phyloP scores from a whole-genome alignment of 1,139 yeast species.

The Hyphopichia fennica region DNA sequence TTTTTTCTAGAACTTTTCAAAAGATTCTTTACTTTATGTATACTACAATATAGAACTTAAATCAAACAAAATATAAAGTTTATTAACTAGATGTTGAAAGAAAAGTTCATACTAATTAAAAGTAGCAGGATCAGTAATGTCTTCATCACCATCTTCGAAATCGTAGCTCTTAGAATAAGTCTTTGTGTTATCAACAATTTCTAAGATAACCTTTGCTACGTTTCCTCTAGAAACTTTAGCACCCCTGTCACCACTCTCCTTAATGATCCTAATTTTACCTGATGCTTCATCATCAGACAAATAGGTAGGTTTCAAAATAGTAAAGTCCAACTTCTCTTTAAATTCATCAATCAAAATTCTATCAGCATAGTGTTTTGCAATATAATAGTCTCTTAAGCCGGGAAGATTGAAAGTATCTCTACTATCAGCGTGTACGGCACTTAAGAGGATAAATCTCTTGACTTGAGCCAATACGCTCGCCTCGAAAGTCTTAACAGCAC shows the following conservation, averaged over 20 bases:
- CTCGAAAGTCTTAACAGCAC: slow-evolving; percentile 58
- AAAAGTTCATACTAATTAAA: no score
- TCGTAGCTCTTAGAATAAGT: slow-evolving; percentile 30
- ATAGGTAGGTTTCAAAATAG: slow-evolving; percentile 52
- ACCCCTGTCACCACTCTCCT: slow-evolving; percentile 13
- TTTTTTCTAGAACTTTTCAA: no score
- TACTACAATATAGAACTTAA: neutral
- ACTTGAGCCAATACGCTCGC: slow-evolving; percentile 51
- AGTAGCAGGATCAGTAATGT: slow-evolving; percentile 5
- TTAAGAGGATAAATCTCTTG: slow-evolving; percentile 51
- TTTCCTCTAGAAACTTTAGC: slow-evolving; percentile 25
- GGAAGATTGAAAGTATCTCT: slow-evolving; percentile 33
- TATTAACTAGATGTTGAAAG: no score
- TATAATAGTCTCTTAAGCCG: slow-evolving; percentile 38
- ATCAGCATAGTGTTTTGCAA: slow-evolving; percentile 61
- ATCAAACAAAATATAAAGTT: no score
- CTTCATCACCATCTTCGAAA: slow-evolving; percentile 21
- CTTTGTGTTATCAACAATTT: slow-evolving; percentile 16
- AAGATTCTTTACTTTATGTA: neutral
- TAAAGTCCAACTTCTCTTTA: slow-evolving; percentile 40
- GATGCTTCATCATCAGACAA: slow-evolving; percentile 39
- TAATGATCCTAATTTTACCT: slow-evolving; percentile 32
- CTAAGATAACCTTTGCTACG: slow-evolving; percentile 28
- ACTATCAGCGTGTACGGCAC: slow-evolving; percentile 56
- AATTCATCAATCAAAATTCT: slow-evolving; percentile 39